A percentile compares a stretch with the other conserved stretches of the same genome.
These are phyloP conservation scores for Conringia planisiliqua DNA, from an alignment of 345 rosid genomes.

Conservation along the genomic window DNA sequence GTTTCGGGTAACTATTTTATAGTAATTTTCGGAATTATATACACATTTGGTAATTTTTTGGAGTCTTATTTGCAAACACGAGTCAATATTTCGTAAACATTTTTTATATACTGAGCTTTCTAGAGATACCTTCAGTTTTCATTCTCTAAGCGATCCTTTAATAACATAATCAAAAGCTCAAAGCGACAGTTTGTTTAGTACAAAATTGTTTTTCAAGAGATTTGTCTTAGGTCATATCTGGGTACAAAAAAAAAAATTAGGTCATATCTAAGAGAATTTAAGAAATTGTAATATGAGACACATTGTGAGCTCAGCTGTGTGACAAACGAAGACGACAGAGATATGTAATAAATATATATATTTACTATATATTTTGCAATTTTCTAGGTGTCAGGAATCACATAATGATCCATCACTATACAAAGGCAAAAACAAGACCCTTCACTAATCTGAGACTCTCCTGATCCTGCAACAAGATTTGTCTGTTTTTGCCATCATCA, in stretches of 20 bases:
- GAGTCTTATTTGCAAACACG: background rate
- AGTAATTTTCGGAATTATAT: background rate
- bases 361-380: background rate
- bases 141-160: background rate
- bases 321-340: slow-evolving; percentile 24
- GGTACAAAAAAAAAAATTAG: too few species aligned
- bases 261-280: background rate
- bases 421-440: slow-evolving; percentile 22
- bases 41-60: too few species aligned
- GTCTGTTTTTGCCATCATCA: slow-evolving; percentile 30
- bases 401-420: slow-evolving; percentile 47
- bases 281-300: background rate
- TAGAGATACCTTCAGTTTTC: background rate
- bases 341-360: slow-evolving; percentile 17
- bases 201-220: background rate
- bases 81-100: too few species aligned
- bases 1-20: too few species aligned
- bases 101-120: background rate
- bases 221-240: too few species aligned
- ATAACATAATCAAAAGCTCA: background rate
- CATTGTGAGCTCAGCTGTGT: background rate
- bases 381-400: slow-evolving; percentile 33
- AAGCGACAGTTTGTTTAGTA: background rate
- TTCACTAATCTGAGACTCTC: slow-evolving; percentile 18
- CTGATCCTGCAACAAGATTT: slow-evolving; percentile 24